phyloP scores from a whole-genome alignment of 1,139 yeast species.

The Pichia sp. region DNA sequence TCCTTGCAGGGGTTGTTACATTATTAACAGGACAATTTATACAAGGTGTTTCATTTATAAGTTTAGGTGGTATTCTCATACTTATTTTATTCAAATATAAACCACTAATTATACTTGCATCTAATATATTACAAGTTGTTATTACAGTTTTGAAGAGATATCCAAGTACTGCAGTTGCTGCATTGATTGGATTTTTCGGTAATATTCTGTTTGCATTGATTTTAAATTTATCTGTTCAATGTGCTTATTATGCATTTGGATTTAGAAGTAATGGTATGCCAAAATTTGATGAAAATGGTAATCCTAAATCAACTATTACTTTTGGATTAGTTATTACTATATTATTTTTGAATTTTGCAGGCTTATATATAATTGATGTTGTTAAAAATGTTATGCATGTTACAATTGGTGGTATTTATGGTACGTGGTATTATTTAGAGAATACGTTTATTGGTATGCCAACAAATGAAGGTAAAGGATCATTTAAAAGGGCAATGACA shows the following conservation, averaged over 20 bases:
- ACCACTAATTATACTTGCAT: slow-evolving; percentile 48
- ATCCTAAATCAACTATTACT: slow-evolving; percentile 61
- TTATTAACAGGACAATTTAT: slow-evolving; percentile 60
- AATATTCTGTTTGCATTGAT: slow-evolving; percentile 28
- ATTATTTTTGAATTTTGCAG: slow-evolving; percentile 47
- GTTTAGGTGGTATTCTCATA: slow-evolving; percentile 58
- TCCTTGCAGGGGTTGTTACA: slow-evolving; percentile 71
- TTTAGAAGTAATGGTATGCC: slow-evolving; percentile 48
- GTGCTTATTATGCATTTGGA: slow-evolving; percentile 38
- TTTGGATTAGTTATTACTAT: slow-evolving; percentile 66
- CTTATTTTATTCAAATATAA: slow-evolving; percentile 74
- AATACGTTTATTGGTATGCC: slow-evolving; percentile 80
- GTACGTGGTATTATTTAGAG: slow-evolving; percentile 82
- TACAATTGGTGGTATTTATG: slow-evolving; percentile 79
- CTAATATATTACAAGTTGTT: slow-evolving; percentile 62
- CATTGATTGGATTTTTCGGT: slow-evolving; percentile 46
- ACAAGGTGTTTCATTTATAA: slow-evolving; percentile 71
- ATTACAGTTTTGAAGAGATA: slow-evolving; percentile 71
- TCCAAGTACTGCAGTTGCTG: slow-evolving; percentile 63
- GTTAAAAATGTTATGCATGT: slow-evolving; percentile 80
- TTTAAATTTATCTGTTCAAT: slow-evolving; percentile 15
- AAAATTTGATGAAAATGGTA: slow-evolving; percentile 23
- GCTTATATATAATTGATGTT: slow-evolving; percentile 81
- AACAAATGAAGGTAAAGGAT: slow-evolving; percentile 70
- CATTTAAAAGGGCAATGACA: slow-evolving; percentile 77